Conservation (phyloP, 805 yeast genomes). For the Isabelozyma heimii region DNA sequence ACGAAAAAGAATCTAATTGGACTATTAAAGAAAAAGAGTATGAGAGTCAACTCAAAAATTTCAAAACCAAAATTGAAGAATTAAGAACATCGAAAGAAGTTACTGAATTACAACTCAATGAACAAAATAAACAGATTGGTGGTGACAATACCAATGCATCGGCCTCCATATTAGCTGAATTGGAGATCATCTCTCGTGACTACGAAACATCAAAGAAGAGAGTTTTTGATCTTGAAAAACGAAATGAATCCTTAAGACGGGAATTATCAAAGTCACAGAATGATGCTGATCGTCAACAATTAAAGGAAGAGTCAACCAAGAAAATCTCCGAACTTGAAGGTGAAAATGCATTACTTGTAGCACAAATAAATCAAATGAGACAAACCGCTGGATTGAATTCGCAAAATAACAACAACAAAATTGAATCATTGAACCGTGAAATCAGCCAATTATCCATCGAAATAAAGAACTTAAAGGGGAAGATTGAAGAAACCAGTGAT, state of each 20-base stretch:
- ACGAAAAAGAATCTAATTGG: constrained; percentile 77
- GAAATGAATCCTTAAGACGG: constrained; percentile 72
- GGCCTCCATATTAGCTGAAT: constrained; percentile 46
- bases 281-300: constrained; percentile 38
- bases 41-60: constrained; percentile 47
- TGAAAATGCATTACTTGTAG: constrained; percentile 63
- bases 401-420: constrained; percentile 26
- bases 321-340: constrained; percentile 58
- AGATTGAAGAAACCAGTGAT: constrained; percentile 54
- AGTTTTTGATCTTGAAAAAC: constrained; percentile 65
- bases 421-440: constrained; percentile 45
- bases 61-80: constrained; percentile 59
- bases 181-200: constrained; percentile 71
- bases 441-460: constrained; percentile 48
- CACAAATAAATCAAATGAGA: constrained; percentile 54
- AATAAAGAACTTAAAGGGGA: constrained; percentile 46
- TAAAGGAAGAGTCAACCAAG: constrained; percentile 42
- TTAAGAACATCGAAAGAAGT: constrained; percentile 64
- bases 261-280: constrained; percentile 58
- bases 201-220: constrained; percentile 68
- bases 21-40: constrained; percentile 51
- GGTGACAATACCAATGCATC: constrained; percentile 20
- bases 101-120: constrained; percentile 53
- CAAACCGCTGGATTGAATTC: constrained; percentile 18
- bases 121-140: constrained; percentile 44